Percentiles rank a stretch among this genome's conserved stretches.
Evolutionary conservation across 106 monocot genomes (phyloP).

Genomic region (Acanthochlamys bracteata): DNA sequence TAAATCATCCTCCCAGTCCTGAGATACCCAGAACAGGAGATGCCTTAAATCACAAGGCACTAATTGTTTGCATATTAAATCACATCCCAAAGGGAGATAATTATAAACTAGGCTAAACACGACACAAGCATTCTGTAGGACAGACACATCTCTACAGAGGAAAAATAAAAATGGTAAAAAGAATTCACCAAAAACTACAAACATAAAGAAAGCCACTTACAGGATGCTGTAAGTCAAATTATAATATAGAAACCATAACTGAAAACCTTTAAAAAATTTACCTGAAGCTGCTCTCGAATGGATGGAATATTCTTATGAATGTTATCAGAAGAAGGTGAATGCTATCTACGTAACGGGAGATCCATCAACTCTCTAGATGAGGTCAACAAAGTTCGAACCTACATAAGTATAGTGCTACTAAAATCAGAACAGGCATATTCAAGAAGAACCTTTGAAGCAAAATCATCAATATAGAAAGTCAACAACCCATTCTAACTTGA

Average conservation of each 20-base stretch:
- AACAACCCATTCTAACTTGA: background rate
- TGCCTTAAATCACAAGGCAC: background rate
- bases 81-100: no score
- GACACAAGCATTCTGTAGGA: no score
- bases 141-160: no score
- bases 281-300: slow-evolving; percentile 67
- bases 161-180: no score
- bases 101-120: no score
- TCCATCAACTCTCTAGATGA: slow-evolving; percentile 53
- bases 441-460: background rate
- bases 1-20: slow-evolving; percentile 97
- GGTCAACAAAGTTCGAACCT: slow-evolving; percentile 57
- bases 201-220: no score
- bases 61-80: no score
- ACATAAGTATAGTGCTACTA: background rate
- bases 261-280: slow-evolving; percentile 5
- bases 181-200: no score
- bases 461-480: background rate
- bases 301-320: slow-evolving; percentile 48
- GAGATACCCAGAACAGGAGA: slow-evolving; percentile 7
- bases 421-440: background rate
- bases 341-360: slow-evolving; percentile 51
- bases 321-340: slow-evolving; percentile 33
- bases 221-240: no score
- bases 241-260: no score